Conservation (phyloP, 2,329 filamentous ascomycete species). For the Diaporthe citriasiana region DNA sequence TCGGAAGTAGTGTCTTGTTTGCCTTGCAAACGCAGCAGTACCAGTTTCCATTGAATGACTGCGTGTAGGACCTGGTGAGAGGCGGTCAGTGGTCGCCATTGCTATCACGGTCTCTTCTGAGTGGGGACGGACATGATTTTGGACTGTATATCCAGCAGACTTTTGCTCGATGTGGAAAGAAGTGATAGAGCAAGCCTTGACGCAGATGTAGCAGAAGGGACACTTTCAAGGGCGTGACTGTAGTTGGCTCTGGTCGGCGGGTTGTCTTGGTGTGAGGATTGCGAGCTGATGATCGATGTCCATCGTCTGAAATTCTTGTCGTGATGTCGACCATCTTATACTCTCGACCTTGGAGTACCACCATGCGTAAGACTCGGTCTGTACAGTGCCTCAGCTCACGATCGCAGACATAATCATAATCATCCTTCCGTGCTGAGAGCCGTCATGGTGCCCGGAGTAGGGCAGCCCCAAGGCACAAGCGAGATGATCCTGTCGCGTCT, state of each 20-base stretch:
- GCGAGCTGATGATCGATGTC: neutral
- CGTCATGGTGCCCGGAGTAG: neutral
- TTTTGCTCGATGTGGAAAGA: neutral
- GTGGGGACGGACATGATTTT: conserved; percentile 14
- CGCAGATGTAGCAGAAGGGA: no score
- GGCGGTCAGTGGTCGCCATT: neutral
- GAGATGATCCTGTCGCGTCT: conserved; percentile 19
- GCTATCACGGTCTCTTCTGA: neutral
- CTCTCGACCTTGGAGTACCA: neutral
- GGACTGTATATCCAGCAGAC: neutral
- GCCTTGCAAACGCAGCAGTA: conserved; percentile 31
- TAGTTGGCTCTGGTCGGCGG: neutral
- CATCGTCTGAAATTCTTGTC: neutral
- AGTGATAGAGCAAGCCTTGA: neutral
- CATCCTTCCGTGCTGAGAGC: conserved; percentile 12
- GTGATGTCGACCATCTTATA: conserved; percentile 25
- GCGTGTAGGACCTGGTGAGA: neutral
- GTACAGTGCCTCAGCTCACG: conserved; percentile 4
- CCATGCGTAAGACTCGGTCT: conserved; percentile 2
- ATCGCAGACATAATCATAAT: conserved; percentile 3
- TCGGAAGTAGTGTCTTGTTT: neutral
- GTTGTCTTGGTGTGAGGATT: neutral
- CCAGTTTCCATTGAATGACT: conserved; percentile 19
- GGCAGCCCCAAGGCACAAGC: conserved; percentile 16
- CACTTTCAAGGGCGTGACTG: neutral